phyloP scores from a whole-genome alignment of 306 rosid species.

The Quercus glauca region DNA sequence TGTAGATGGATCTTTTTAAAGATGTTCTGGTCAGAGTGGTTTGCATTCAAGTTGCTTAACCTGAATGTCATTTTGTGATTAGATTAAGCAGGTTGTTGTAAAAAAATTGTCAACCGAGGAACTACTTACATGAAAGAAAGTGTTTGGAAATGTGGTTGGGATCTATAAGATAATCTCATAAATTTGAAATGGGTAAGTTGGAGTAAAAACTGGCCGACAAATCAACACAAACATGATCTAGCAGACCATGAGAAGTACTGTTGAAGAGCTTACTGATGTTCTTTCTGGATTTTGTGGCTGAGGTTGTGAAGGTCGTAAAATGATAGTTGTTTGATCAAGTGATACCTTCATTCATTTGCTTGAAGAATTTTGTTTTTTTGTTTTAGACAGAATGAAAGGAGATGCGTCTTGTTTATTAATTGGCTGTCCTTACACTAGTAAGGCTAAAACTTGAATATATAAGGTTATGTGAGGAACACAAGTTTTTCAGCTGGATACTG shows the following conservation, averaged over 20 bases:
- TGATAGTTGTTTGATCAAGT: constrained; percentile 16
- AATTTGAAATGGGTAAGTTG: constrained; percentile 23
- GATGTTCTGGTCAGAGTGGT: constrained; percentile 44
- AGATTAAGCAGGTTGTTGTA: constrained; percentile 38
- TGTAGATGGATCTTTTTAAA: constrained; percentile 34
- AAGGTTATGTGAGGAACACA: constrained; percentile 14
- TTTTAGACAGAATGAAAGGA: constrained; percentile 16
- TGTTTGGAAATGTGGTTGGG: constrained; percentile 32
- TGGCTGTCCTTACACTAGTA: constrained; percentile 19
- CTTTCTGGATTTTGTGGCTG: constrained; percentile 29
- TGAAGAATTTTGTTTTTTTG: constrained; percentile 7
- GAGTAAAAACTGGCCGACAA: constrained; percentile 22
- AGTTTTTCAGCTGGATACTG: neutral
- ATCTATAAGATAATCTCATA: neutral
- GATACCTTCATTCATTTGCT: constrained; percentile 14
- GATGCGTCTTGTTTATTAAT: neutral
- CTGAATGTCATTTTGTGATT: constrained; percentile 34
- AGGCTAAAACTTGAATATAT: constrained; percentile 7
- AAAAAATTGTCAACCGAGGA: constrained; percentile 29
- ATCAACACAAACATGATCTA: constrained; percentile 6
- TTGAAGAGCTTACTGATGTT: constrained; percentile 13
- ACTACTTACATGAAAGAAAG: constrained; percentile 21
- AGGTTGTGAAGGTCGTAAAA: constrained; percentile 17
- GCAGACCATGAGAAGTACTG: constrained; percentile 16
- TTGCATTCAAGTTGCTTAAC: constrained; percentile 40